phyloP scores from a whole-genome alignment of 1,284 basidiomycete genomes.

The Heterobasidion irregulare region DNA sequence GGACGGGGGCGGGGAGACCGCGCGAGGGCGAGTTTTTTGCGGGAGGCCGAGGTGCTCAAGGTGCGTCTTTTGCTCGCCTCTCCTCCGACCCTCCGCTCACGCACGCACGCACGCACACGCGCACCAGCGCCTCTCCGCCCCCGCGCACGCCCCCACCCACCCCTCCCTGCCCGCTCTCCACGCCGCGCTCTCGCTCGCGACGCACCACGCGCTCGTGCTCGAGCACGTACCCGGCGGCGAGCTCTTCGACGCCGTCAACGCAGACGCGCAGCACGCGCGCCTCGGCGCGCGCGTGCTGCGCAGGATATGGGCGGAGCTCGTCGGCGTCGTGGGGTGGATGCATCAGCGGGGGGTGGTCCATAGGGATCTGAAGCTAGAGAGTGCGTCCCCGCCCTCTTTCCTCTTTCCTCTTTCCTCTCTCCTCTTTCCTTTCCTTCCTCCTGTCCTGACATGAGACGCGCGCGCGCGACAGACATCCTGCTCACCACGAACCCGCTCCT shows the following conservation, averaged over 20 bases:
- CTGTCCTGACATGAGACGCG: no score
- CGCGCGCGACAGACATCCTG: conserved; percentile 36
- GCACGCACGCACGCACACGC: no score
- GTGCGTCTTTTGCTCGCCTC: conserved; percentile 25
- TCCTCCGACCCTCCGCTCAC: conserved; percentile 3
- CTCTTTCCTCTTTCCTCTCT: no score
- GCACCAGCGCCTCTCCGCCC: conserved; percentile 9
- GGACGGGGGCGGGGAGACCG: conserved; percentile 2
- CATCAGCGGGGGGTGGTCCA: conserved; percentile 84
- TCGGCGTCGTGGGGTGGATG: conserved; percentile 83
- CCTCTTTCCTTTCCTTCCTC: neutral
- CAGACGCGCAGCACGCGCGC: conserved; percentile 41
- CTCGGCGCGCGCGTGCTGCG: conserved; percentile 57
- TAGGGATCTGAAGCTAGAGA: conserved; percentile 92
- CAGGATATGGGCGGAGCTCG: conserved; percentile 76
- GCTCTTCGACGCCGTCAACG: conserved; percentile 72
- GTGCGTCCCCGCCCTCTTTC: no score
- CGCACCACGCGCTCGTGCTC: conserved; percentile 77
- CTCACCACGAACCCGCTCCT: conserved; percentile 32
- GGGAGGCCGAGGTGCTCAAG: conserved; percentile 83
- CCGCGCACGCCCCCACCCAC: no score
- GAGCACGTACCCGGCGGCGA: conserved; percentile 80
- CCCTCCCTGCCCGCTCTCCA: conserved; percentile 69
- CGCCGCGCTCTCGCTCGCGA: conserved; percentile 64
- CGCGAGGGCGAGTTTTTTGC: conserved; percentile 76